Evolutionary conservation across 164 flowering plant genomes (phyloP).

Genomic region (Dillenia suffruticosa): DNA sequence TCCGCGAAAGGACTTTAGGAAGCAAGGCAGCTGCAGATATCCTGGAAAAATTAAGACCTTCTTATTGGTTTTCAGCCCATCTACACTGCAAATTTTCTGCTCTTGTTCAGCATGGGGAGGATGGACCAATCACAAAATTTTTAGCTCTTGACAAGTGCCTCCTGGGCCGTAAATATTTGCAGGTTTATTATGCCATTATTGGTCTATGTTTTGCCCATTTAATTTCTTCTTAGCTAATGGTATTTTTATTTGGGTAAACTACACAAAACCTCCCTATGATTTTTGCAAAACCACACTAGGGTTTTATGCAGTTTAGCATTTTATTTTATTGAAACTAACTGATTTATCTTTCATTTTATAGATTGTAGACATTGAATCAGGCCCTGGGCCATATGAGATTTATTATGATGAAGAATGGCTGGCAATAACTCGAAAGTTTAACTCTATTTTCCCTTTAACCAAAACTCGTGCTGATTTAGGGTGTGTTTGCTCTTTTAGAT

Average conservation of each 20-base stretch:
- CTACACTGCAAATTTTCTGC: slow-evolving; percentile 95
- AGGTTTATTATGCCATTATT: slow-evolving; percentile 36
- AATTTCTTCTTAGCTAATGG: not conserved
- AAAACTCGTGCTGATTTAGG: slow-evolving; percentile 46
- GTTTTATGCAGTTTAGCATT: too few relatives aligned
- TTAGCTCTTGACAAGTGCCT: slow-evolving; percentile 96
- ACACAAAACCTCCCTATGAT: too few relatives aligned
- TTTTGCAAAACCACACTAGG: too few relatives aligned
- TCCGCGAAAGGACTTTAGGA: slow-evolving; percentile 66
- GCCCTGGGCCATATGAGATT: slow-evolving; percentile 74
- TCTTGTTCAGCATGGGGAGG: slow-evolving; percentile 78
- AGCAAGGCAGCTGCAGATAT: slow-evolving; percentile 82
- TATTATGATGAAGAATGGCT: slow-evolving; percentile 98
- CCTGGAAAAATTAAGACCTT: slow-evolving; percentile 71
- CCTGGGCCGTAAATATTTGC: slow-evolving; percentile 78
- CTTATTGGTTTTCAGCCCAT: slow-evolving; percentile 98
- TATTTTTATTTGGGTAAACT: not conserved
- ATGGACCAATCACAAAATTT: slow-evolving; percentile 78
- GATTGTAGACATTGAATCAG: slow-evolving; percentile 83
- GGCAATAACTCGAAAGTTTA: slow-evolving; percentile 66
- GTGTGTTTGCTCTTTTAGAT: slow-evolving; percentile 12
- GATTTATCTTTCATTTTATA: slow-evolving; percentile 14
- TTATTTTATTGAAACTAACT: slow-evolving; percentile 2
- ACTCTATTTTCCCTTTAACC: slow-evolving; percentile 60
- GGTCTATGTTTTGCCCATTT: not conserved